Evolutionary conservation across 371 early-diverging fungal genomes (phyloP).

Genomic region (Rhizopus microsporus): DNA sequence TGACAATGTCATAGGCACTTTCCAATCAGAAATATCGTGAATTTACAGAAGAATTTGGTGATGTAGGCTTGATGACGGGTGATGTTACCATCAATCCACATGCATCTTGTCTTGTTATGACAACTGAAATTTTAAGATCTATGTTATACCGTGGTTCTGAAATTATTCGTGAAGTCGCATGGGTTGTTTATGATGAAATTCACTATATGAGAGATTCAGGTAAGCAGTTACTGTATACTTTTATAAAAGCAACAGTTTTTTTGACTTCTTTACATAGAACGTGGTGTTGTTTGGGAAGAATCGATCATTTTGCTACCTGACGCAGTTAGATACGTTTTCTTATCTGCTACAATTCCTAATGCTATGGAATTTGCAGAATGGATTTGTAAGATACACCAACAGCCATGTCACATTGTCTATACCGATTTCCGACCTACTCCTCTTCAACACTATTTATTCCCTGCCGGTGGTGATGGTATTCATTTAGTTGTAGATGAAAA

Average conservation of each 20-base stretch:
- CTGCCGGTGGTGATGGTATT: constrained; percentile 92
- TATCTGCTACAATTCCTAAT: constrained; percentile 99
- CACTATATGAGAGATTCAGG: constrained; percentile 98
- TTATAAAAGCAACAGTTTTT: not conserved
- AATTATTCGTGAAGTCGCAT: constrained; percentile 98
- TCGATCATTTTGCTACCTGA: constrained; percentile 97
- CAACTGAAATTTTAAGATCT: constrained; percentile 99
- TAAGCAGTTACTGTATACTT: constrained; percentile 14
- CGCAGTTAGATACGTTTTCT: constrained; percentile 94
- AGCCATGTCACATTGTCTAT: constrained; percentile 99
- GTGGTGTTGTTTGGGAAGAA: constrained; percentile 99
- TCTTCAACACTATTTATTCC: constrained; percentile 96
- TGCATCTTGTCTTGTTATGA: constrained; percentile 99
- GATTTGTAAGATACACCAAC: constrained; percentile 96
- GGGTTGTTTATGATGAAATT: constrained; percentile 99
- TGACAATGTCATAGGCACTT: constrained; percentile 73
- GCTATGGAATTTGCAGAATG: constrained; percentile 99
- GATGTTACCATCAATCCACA: constrained; percentile 99
- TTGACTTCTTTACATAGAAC: constrained; percentile 51
- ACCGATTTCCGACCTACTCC: constrained; percentile 99
- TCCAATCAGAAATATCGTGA: constrained; percentile 99
- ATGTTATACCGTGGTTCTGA: constrained; percentile 99
- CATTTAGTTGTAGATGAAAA: constrained; percentile 97
- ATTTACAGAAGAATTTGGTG: constrained; percentile 96
- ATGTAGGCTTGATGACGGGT: constrained; percentile 99